These are phyloP conservation scores for Polysphondylium violaceum DNA, from an alignment of 78 protist genomes.

Conservation along the genomic window DNA sequence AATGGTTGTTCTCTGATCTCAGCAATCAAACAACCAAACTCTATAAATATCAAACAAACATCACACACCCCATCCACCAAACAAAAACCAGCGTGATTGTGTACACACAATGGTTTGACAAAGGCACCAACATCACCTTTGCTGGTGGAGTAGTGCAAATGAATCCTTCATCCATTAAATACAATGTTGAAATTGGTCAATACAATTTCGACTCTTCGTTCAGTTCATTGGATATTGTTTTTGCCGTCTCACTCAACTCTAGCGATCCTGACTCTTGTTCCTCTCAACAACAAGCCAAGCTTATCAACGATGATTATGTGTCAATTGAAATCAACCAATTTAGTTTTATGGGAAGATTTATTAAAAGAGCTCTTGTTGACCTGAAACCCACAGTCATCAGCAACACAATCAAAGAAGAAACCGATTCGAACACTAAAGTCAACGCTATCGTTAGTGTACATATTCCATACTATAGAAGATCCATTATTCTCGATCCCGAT, in stretches of 20 bases:
- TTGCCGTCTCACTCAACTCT: neutral
- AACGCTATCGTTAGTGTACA: neutral
- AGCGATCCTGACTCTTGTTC: neutral
- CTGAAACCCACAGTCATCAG: neutral
- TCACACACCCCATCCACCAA: neutral
- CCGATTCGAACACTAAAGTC: neutral
- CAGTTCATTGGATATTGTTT: neutral
- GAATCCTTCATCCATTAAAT: conserved; percentile 35
- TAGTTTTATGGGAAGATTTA: no score
- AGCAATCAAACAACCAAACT: neutral
- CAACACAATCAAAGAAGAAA: neutral
- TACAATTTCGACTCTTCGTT: neutral
- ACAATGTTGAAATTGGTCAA: neutral
- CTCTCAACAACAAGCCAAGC: neutral
- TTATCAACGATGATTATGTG: no score
- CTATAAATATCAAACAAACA: neutral
- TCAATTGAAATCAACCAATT: no score
- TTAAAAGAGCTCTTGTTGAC: no score
- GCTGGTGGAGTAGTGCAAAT: conserved; percentile 2
- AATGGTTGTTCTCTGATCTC: neutral
- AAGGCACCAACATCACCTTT: neutral
- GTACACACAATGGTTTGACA: neutral
- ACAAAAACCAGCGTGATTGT: neutral
- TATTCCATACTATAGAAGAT: neutral
- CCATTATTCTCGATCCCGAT: neutral